These are phyloP conservation scores for Trametes cingulata DNA, from an alignment of 768 basidiomycete species.

Conservation along the genomic window DNA sequence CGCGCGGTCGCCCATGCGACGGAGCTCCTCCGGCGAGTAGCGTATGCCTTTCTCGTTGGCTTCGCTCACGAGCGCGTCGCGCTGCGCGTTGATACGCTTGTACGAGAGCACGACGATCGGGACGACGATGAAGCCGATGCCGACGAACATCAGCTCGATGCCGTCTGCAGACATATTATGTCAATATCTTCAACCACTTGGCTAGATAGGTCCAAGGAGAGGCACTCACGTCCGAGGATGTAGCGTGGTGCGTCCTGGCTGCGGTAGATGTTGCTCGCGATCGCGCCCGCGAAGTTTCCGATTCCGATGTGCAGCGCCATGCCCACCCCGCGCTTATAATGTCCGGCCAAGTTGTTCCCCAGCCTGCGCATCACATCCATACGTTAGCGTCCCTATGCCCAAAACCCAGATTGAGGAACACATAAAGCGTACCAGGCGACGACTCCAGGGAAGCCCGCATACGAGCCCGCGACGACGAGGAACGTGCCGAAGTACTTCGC, in stretches of 20 bases:
- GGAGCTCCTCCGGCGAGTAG: slow-evolving; percentile 29
- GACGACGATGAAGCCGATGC: slow-evolving; percentile 57
- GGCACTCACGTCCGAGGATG: slow-evolving; percentile 58
- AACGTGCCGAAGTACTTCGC: slow-evolving; percentile 79
- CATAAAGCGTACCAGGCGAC: slow-evolving; percentile 62
- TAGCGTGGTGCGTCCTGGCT: slow-evolving; percentile 60
- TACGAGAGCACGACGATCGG: slow-evolving; percentile 53
- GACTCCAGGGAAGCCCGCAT: slow-evolving; percentile 59
- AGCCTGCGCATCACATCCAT: slow-evolving; percentile 28
- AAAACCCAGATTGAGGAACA: no score
- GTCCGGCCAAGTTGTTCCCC: slow-evolving; percentile 65
- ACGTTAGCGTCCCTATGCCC: background rate
- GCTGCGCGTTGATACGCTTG: slow-evolving; percentile 52
- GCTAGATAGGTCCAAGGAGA: background rate
- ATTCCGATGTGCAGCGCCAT: slow-evolving; percentile 70
- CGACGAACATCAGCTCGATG: slow-evolving; percentile 67
- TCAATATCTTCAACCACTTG: background rate
- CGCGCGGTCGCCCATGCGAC: slow-evolving; percentile 57
- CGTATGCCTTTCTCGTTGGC: slow-evolving; percentile 18
- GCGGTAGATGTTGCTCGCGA: slow-evolving; percentile 65
- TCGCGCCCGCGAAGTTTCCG: slow-evolving; percentile 66
- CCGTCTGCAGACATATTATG: slow-evolving; percentile 43
- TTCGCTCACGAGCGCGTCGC: slow-evolving; percentile 47
- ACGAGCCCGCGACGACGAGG: slow-evolving; percentile 65
- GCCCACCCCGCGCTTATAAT: slow-evolving; percentile 69